Evolutionary conservation across 169 alveolate species (phyloP), one percentile per base, ranked within the genome.

Genomic region (Babesia bovis): DNA sequence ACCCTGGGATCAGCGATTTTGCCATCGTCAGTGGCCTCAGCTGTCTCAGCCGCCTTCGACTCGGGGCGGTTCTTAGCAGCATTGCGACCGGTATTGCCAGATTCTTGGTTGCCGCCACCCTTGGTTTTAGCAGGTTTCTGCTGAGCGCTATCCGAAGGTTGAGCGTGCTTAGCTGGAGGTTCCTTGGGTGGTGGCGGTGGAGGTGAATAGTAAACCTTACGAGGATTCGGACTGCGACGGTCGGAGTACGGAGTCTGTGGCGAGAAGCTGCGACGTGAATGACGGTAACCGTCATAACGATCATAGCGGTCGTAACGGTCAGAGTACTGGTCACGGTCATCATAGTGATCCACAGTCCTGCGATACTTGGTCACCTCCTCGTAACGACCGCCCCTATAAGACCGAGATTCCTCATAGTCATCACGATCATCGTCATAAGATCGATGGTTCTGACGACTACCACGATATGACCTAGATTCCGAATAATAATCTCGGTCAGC

Each of bases 211-310:
- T 75, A 30, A 1, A n/a, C 30, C 23, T 60, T 78, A 45, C 38
- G 41, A 44, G 76, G 67, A 40, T 59, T 78, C 23, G 53, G 66
- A 21, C 74, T 42, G 19, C 60, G 58, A 42, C 73, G 35, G 4
- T 66, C 86, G 33, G 82, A 67, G 26, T n/a, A 21, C 33, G 86
- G 86, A 4, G 86, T 78, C 36, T 70, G 76, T 12, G 86, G 86
- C 12, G 73, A 63, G 36, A 44, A 58, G 50, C 84, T 74, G 21
- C 57, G 13, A n/a, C 38, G 47, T 10, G 59, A 40, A n/a, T 52
- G 12, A 23, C 25, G 44, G 73, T 63, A 49, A 25, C 66, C 69
- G 38, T 44, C 66, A n/a, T 47, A 41, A 12, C 66, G 9, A 17
- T 66, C 66, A n/a, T 42, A 23, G 10, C 63, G 4, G 25, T 52